Evolutionary conservation across 768 basidiomycete genomes (phyloP).

Genomic region (Boletus vinaceobasis): DNA sequence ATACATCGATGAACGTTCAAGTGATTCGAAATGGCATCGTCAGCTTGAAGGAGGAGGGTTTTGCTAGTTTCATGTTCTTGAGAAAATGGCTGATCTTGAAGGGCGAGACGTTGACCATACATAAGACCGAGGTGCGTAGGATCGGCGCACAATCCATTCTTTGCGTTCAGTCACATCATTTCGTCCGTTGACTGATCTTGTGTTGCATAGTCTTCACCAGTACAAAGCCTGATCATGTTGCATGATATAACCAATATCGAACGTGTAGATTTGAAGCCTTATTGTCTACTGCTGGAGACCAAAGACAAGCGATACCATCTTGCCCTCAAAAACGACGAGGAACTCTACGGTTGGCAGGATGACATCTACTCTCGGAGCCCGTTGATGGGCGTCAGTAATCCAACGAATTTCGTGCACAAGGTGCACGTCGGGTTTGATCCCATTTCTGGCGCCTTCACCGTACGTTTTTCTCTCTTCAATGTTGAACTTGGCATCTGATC

Average conservation of each 20-base stretch:
- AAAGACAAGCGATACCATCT: slow-evolving; percentile 80
- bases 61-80: slow-evolving; percentile 89
- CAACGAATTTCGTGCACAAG: slow-evolving; percentile 98
- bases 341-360: slow-evolving; percentile 98
- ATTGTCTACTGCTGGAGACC: slow-evolving; percentile 84
- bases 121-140: slow-evolving; percentile 83
- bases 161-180: neutral
- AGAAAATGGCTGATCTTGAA: slow-evolving; percentile 87
- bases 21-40: slow-evolving; percentile 71
- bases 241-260: slow-evolving; percentile 84
- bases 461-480: slow-evolving; percentile 37
- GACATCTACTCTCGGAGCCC: slow-evolving; percentile 92
- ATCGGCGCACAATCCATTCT: neutral
- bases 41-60: slow-evolving; percentile 90
- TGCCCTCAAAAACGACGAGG: slow-evolving; percentile 88
- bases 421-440: slow-evolving; percentile 98
- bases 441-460: slow-evolving; percentile 89
- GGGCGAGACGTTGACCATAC: slow-evolving; percentile 73
- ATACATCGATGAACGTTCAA: slow-evolving; percentile 35
- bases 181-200: slow-evolving; percentile 1
- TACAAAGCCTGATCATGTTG: slow-evolving; percentile 61
- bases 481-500: neutral
- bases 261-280: slow-evolving; percentile 91
- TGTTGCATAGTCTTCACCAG: slow-evolving; percentile 43
- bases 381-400: slow-evolving; percentile 88